These are phyloP conservation scores for Arthrobotrys sphaeroides DNA, from an alignment of 2,329 filamentous ascomycete genomes.

Conservation along the genomic window DNA sequence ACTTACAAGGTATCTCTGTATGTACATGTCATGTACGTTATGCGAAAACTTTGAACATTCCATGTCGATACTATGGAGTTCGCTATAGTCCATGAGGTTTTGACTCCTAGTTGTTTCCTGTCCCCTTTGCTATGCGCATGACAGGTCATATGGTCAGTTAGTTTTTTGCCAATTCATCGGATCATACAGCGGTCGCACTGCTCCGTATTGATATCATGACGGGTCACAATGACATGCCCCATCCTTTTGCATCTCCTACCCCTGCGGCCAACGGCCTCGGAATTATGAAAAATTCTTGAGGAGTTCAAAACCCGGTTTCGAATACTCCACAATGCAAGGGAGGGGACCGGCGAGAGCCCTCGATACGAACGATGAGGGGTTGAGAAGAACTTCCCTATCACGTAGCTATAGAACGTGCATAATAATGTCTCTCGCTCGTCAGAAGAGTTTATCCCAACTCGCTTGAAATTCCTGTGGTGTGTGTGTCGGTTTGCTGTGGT, in stretches of 20 bases:
- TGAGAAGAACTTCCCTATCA: conserved; percentile 19
- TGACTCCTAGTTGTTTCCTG: conserved; percentile 18
- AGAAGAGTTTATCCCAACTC: conserved; percentile 1
- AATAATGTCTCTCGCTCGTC: conserved; percentile 7
- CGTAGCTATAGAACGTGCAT: conserved; percentile 19
- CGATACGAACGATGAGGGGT: conserved; percentile 8
- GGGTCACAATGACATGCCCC: conserved; percentile 29
- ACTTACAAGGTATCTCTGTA: neutral
- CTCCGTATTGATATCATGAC: conserved; percentile 41
- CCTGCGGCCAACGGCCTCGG: conserved; percentile 36
- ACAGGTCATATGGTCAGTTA: conserved; percentile 16
- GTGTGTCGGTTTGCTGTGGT: conserved; percentile 24
- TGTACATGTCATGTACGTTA: neutral
- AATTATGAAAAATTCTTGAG: conserved; percentile 18
- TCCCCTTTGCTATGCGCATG: conserved; percentile 23
- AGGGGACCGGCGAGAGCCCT: neutral
- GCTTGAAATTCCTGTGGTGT: conserved; percentile 15
- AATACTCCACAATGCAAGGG: conserved; percentile 37
- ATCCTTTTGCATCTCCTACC: neutral
- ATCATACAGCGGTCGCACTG: neutral
- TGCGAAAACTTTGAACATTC: conserved; percentile 26
- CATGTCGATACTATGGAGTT: conserved; percentile 1
- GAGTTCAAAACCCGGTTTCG: conserved; percentile 41
- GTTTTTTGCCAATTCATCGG: conserved; percentile 5
- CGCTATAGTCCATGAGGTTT: neutral